Evolutionary conservation across 805 yeast species (phyloP), one percentile per base, ranked within the genome.

Genomic region (Zygosaccharomyces pseudorouxii): DNA sequence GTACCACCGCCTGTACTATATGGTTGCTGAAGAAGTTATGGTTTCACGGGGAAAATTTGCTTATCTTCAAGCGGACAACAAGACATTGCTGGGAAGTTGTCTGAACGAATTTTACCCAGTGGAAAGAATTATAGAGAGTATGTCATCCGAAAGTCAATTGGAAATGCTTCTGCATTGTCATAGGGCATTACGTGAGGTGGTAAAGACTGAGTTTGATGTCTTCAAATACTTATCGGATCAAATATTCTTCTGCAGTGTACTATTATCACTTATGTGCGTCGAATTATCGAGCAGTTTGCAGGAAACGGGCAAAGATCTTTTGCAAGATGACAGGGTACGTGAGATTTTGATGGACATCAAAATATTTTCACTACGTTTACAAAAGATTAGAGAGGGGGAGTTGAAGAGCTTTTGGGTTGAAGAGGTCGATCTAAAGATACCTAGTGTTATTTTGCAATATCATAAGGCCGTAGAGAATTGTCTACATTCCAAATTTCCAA

Each of bases 341-440:
- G 46, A 42, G 7, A 39, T 56, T 18, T 41, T 55, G 8, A 38
- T 46, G 18, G 54, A 51, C 30, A 55, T 58, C 38, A 58, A 57
- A 45, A 45, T 53, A 19, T 38, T 57, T n/a, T 55, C 57, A 12
- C 47, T 53, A 29, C 51, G 59, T n/a, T 51, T 58, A 7, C 59
- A 57, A 25, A 53, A 49, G 39, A 55, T 58, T 10, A 48, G 63
- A 38, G 58, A 54, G 30, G 57, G 56, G 18, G 63, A 58, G 38
- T 38, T 58, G 25, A 58, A 57, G 49, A 55, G 59, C 27, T 58
- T 58, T 37, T 58, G 63, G 63, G 60, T 58, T 9, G 63, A 58
- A 42, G 63, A 58, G 40, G 61, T 58, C n/a, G 63, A 58, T 46
- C 48, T 58, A 20, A 51, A 51, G 33, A 50, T 58, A 14, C 63